Base-by-base conservation (phyloP, 495 filamentous ascomycete genomes). In the Aspergillus bridgeri region DNA sequence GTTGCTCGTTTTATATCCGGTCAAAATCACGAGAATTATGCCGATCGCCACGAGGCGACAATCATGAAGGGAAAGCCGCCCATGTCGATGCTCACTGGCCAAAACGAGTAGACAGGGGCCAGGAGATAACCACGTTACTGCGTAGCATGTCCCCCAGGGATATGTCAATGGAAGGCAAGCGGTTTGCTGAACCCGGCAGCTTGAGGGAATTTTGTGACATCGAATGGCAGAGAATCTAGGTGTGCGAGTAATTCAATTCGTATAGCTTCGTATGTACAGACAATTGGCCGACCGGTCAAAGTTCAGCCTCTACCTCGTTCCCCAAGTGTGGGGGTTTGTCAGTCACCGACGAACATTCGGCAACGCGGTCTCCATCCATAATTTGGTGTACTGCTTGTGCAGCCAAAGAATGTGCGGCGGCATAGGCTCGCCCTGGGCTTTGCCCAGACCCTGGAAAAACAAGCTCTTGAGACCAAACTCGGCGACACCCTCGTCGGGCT, bases 391-490 rank as follows among this genome's bases (percentile, higher is more conserved):
- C 77, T 83, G 79, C 53, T 74, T 66, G 67, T 91, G 88, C 65
- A 81, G 51, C 74, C 79, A 80, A 49, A 78, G 74, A 43, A 86
- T 77, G 65, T 76, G 75, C 0, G 67, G 55, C 4, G 81, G 81
- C 80, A 88, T 82, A 0, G 86, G 79, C 5, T 70, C 69, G 2
- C 43, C 64, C 44, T 73, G 70, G 3, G 74, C 69, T 59, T 68
- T 78, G 8, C 79, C 81, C 25, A 81, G 64, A 2, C 82, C 82
- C 58, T 83, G 74, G 68, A 81, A 87, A 63, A 89, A 80, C 61
- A 79, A 79, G 62, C 83, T 88, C 81, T 89, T 90, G 51, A 91
- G 70, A 8, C 74, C 76, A 57, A 90, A 84, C 65, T 86, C 84
- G 8, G 77, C 88, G 46, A 84, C 77, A 15, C 79, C 77, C 48